phyloP scores from a whole-genome alignment of 179 eudicot genomes.

The Carnegiea gigantea region DNA sequence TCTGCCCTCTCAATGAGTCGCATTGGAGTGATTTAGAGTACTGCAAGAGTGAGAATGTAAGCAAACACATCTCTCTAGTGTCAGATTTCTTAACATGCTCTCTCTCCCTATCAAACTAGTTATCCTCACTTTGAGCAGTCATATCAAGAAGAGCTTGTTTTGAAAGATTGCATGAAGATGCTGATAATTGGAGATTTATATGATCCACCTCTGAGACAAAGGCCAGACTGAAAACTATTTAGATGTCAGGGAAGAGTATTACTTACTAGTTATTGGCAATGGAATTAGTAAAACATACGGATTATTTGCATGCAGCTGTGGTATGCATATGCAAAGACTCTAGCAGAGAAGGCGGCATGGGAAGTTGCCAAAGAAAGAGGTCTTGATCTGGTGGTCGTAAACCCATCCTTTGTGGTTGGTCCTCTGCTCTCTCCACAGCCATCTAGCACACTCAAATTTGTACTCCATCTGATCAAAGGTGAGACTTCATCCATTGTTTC shows the following conservation, averaged over 20 bases:
- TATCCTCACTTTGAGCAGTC: background rate
- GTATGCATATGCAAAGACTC: constrained; percentile 83
- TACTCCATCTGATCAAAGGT: constrained; percentile 60
- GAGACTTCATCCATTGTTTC: background rate
- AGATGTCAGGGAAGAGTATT: background rate
- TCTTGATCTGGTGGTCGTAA: constrained; percentile 71
- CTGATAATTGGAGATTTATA: too few relatives aligned
- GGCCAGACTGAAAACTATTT: background rate
- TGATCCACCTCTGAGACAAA: background rate
- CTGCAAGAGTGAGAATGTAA: constrained; percentile 60
- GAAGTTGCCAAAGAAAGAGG: constrained; percentile 55
- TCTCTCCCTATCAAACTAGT: background rate
- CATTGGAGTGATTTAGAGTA: constrained; percentile 83
- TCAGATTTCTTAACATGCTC: background rate
- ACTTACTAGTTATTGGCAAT: background rate
- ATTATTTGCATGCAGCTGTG: constrained; percentile 46
- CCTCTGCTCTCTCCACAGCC: constrained; percentile 71
- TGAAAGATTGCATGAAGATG: too few relatives aligned
- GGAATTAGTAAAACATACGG: background rate
- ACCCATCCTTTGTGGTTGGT: constrained; percentile 76
- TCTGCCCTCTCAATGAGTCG: constrained; percentile 64
- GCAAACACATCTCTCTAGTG: background rate
- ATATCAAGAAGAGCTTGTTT: background rate
- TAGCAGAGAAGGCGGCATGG: constrained; percentile 79
- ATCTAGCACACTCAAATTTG: constrained; percentile 66